A percentile compares a stretch with the other conserved stretches of the same genome.
Conservation (phyloP, 73 alveolate species). For the Symbiodinium pilosum region DNA sequence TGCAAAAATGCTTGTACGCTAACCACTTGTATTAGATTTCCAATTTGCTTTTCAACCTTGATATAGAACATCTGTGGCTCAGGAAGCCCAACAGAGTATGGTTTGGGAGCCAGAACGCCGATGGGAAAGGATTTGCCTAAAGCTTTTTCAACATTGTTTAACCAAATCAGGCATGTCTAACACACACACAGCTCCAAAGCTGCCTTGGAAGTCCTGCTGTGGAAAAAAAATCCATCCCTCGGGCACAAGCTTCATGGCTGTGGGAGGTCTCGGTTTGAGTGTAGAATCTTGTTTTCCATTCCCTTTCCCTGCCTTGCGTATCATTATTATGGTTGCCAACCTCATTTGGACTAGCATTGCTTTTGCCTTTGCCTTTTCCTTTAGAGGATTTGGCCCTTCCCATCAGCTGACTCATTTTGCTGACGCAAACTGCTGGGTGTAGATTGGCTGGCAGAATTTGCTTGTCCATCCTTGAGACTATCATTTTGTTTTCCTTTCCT, state of each 20-base stretch:
- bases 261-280: too few species aligned
- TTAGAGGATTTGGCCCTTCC: not conserved
- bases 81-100: not conserved
- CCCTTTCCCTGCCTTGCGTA: not conserved
- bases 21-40: too few species aligned
- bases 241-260: not conserved
- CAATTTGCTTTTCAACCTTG: not conserved
- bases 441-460: not conserved
- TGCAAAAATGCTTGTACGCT: not conserved
- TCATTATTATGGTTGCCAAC: too few species aligned
- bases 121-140: not conserved
- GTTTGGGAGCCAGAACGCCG: not conserved
- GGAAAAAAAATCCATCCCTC: not conserved
- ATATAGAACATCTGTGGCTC: not conserved
- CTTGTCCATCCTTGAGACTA: not conserved
- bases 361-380: not conserved
- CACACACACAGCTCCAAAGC: not conserved
- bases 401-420: not conserved
- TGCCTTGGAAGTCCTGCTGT: not conserved
- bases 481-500: too few species aligned
- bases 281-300: too few species aligned
- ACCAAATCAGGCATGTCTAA: not conserved
- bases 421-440: too few species aligned
- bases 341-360: too few species aligned
- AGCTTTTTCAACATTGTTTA: not conserved